phyloP scores from a whole-genome alignment of 176 grass and related monocot genomes.

The Bothriochloa decipiens region DNA sequence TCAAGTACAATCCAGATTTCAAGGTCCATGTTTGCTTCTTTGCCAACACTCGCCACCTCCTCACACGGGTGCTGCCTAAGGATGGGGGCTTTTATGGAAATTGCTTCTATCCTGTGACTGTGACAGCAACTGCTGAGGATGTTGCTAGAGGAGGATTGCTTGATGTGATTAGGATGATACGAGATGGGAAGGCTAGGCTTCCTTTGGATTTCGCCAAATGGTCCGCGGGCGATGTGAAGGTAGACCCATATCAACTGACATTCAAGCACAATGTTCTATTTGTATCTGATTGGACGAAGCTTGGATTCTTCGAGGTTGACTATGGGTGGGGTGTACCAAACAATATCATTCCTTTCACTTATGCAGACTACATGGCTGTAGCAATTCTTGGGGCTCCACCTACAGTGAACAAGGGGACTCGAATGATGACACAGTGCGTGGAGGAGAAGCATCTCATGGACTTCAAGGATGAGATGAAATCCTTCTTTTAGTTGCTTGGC shows the following conservation, averaged over 20 bases:
- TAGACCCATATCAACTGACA: slow-evolving; percentile 54
- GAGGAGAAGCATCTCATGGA: slow-evolving; percentile 46
- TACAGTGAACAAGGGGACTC: slow-evolving; percentile 45
- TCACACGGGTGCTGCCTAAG: slow-evolving; percentile 46
- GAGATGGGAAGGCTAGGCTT: slow-evolving; percentile 64
- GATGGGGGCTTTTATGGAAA: slow-evolving; percentile 68
- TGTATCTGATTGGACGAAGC: slow-evolving; percentile 75
- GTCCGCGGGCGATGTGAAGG: slow-evolving; percentile 44
- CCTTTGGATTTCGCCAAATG: slow-evolving; percentile 46
- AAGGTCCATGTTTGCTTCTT: slow-evolving; percentile 70
- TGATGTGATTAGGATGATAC: slow-evolving; percentile 60
- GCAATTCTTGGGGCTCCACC: slow-evolving; percentile 61
- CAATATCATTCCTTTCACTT: slow-evolving; percentile 64
- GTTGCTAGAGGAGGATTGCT: slow-evolving; percentile 29
- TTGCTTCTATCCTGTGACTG: slow-evolving; percentile 68
- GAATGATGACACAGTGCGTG: slow-evolving; percentile 74
- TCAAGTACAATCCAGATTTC: slow-evolving; percentile 38
- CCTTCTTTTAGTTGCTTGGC: slow-evolving; percentile 36
- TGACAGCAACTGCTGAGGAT: slow-evolving; percentile 32
- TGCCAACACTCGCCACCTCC: slow-evolving; percentile 67
- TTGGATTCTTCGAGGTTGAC: slow-evolving; percentile 69
- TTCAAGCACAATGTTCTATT: slow-evolving; percentile 64
- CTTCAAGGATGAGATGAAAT: slow-evolving; percentile 63
- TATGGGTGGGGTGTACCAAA: slow-evolving; percentile 67
- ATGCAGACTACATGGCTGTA: slow-evolving; percentile 73